phyloP scores from a whole-genome alignment of 805 yeast species.

The Teunomyces cretensis region DNA sequence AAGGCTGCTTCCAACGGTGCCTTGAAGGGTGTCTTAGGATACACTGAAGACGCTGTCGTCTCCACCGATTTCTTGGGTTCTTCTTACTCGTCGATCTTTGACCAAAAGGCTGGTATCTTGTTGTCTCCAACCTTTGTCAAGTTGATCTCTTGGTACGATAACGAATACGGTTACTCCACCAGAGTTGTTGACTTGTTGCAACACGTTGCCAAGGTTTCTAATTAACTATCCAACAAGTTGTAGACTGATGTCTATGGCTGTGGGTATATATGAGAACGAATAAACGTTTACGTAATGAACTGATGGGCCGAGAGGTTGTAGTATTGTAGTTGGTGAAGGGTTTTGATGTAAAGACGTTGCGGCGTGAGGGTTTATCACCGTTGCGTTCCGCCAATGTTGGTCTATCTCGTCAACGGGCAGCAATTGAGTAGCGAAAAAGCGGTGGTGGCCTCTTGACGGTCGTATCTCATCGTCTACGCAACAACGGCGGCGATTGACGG shows the following conservation, averaged over 20 bases:
- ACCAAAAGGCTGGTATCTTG: slow-evolving; percentile 36
- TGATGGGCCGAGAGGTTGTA: too few species aligned
- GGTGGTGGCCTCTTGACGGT: too few species aligned
- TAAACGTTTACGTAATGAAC: neutral
- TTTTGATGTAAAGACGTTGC: too few species aligned
- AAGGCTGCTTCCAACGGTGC: slow-evolving; percentile 33
- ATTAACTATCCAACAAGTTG: slow-evolving; percentile 14
- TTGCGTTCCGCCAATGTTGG: too few species aligned
- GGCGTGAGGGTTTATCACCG: too few species aligned
- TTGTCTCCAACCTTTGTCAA: slow-evolving; percentile 36
- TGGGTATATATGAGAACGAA: slow-evolving; percentile 1
- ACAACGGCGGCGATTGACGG: too few species aligned
- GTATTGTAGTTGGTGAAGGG: too few species aligned
- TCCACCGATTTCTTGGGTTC: slow-evolving; percentile 34
- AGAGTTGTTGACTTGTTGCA: slow-evolving; percentile 37
- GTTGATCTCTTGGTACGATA: slow-evolving; percentile 38
- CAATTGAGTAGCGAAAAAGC: neutral
- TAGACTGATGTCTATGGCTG: slow-evolving; percentile 6
- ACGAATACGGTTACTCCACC: slow-evolving; percentile 38
- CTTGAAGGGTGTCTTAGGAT: slow-evolving; percentile 35
- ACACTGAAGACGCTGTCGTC: slow-evolving; percentile 37
- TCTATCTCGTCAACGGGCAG: neutral
- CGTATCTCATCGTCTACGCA: too few species aligned
- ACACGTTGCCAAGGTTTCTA: slow-evolving; percentile 25
- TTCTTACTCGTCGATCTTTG: slow-evolving; percentile 30